phyloP scores from a whole-genome alignment of 208 protist species.

The Zelonia costaricensis region DNA sequence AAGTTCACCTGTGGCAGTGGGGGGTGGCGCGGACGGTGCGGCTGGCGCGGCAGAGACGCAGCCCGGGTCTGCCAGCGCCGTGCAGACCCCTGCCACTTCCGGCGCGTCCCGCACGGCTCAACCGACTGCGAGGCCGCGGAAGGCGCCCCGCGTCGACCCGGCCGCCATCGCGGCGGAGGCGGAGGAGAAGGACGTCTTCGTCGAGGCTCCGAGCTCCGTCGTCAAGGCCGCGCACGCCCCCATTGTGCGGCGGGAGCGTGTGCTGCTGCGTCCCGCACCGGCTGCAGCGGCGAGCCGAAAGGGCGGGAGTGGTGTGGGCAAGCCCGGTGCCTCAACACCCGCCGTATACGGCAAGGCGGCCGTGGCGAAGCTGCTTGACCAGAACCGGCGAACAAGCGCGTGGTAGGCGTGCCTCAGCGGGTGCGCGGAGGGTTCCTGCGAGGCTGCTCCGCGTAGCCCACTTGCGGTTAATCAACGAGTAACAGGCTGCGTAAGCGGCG shows the following conservation, averaged over 20 bases:
- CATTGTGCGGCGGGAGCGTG: conserved; percentile 68
- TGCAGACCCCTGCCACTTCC: no score
- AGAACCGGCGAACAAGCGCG: conserved; percentile 20
- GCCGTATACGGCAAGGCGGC: conserved; percentile 34
- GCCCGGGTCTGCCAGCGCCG: no score
- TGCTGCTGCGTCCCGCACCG: conserved; percentile 15
- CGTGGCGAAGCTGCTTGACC: conserved; percentile 40
- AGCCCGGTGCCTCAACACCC: not conserved
- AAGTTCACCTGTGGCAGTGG: not conserved
- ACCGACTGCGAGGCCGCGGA: no score
- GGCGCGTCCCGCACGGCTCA: no score
- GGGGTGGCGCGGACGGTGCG: no score
- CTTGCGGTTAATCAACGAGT: no score
- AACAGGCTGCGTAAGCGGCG: no score
- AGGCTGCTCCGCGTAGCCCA: not conserved
- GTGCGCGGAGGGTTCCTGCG: not conserved
- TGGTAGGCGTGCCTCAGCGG: conserved; percentile 31
- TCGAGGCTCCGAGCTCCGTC: conserved; percentile 45
- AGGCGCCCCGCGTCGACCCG: conserved; percentile 15
- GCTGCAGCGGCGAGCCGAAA: conserved; percentile 7
- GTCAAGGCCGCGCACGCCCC: conserved; percentile 29
- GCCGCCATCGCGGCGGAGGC: conserved; percentile 28
- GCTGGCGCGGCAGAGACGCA: no score
- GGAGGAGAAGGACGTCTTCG: conserved; percentile 56
- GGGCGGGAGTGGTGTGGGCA: not conserved